Conservation (phyloP, 148 eudicot genomes). For the Rhododendron williamsianum region DNA sequence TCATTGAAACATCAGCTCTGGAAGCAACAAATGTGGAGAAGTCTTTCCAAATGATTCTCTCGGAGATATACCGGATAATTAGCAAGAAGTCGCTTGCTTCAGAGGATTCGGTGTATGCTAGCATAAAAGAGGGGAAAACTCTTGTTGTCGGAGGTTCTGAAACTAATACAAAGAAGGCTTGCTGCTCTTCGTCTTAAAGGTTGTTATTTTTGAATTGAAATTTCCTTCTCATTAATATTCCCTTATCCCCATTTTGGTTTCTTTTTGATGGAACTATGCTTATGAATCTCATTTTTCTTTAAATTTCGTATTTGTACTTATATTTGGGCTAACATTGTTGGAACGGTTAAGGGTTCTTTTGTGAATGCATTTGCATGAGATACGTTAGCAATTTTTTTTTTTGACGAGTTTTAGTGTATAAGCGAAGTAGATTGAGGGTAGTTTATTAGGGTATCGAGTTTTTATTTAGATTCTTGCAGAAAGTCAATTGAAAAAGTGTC, state of each 20-base stretch:
- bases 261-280: neutral
- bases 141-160: conserved; percentile 38
- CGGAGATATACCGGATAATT: conserved; percentile 45
- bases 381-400: neutral
- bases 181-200: conserved; percentile 41
- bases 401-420: neutral
- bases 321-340: conserved; percentile 1
- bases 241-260: neutral
- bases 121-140: conserved; percentile 47
- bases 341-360: neutral
- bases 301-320: neutral
- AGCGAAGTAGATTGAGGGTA: neutral
- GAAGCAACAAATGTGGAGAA: conserved; percentile 56
- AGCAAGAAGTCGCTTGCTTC: conserved; percentile 44
- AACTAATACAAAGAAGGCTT: conserved; percentile 33
- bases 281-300: neutral
- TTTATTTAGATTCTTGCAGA: neutral
- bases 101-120: conserved; percentile 28
- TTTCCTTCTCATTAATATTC: neutral
- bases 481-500: neutral
- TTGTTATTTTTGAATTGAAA: neutral
- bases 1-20: conserved; percentile 59
- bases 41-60: conserved; percentile 42
- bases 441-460: neutral
- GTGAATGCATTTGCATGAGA: neutral